Evolutionary conservation across 2,329 filamentous ascomycete genomes (phyloP).

Genomic region (Fusarium sp.): DNA sequence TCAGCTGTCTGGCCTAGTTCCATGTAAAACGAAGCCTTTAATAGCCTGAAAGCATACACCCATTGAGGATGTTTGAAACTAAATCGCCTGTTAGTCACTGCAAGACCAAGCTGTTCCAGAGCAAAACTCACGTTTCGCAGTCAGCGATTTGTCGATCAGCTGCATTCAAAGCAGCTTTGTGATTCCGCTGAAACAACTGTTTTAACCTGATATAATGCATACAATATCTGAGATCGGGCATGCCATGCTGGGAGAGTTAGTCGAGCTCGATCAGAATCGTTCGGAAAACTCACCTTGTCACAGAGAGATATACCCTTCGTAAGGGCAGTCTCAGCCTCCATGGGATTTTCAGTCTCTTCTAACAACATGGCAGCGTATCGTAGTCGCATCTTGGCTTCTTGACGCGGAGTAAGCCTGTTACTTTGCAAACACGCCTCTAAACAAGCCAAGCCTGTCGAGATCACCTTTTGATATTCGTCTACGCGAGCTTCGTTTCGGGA

Average conservation of each 20-base stretch:
- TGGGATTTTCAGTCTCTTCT: constrained; percentile 80
- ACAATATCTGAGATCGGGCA: constrained; percentile 76
- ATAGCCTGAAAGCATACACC: constrained; percentile 80
- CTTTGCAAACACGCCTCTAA: constrained; percentile 75
- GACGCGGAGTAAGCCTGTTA: constrained; percentile 68
- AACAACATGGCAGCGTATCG: constrained; percentile 77
- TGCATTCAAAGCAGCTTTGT: constrained; percentile 77
- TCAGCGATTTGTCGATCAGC: constrained; percentile 76
- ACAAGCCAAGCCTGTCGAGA: constrained; percentile 78
- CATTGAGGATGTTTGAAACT: constrained; percentile 75
- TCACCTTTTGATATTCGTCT: constrained; percentile 75
- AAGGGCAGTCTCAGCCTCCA: constrained; percentile 77
- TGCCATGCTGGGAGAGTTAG: constrained; percentile 52
- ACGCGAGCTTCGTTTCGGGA: constrained; percentile 56
- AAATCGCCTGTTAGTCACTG: constrained; percentile 23
- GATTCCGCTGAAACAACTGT: constrained; percentile 75
- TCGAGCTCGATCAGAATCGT: constrained; percentile 10
- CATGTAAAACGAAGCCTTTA: constrained; percentile 76
- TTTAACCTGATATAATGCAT: constrained; percentile 80
- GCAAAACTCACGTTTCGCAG: constrained; percentile 67
- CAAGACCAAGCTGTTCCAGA: background rate
- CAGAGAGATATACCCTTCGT: constrained; percentile 77
- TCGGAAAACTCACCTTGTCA: constrained; percentile 63
- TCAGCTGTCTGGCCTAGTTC: constrained; percentile 71
- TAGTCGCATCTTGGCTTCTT: constrained; percentile 75